Evolutionary conservation across 192 early-diverging fungal species (phyloP).

Genomic region (Gryganskiella cystojenkinii): DNA sequence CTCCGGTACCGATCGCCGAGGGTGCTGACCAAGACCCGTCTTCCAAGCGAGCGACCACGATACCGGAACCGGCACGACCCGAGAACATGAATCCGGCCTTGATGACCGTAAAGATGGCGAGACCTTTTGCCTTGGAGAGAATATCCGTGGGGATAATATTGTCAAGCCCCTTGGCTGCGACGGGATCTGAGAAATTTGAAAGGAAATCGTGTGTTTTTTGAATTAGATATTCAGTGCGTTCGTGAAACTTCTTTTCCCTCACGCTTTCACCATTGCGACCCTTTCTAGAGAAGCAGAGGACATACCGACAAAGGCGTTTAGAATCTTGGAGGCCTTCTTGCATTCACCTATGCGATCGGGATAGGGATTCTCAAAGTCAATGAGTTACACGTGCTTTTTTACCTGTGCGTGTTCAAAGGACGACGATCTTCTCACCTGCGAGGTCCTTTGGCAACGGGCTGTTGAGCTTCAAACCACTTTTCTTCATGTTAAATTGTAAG

Average conservation of each 20-base stretch:
- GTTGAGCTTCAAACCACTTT: slow-evolving; percentile 39
- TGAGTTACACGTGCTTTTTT: too few species aligned
- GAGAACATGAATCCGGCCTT: slow-evolving; percentile 96
- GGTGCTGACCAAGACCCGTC: slow-evolving; percentile 88
- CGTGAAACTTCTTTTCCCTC: not conserved
- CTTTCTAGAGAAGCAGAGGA: not conserved
- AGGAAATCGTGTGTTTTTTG: not conserved
- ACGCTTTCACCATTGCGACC: not conserved
- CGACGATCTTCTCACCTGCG: slow-evolving; percentile 17
- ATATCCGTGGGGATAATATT: slow-evolving; percentile 75
- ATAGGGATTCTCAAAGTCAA: not conserved
- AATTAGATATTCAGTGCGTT: too few species aligned
- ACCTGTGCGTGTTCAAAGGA: not conserved
- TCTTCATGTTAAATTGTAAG: slow-evolving; percentile 17
- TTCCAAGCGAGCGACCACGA: slow-evolving; percentile 85
- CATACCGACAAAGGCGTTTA: slow-evolving; percentile 64
- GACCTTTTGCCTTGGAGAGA: slow-evolving; percentile 82
- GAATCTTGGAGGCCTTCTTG: slow-evolving; percentile 61
- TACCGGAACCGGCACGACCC: slow-evolving; percentile 86
- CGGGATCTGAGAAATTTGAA: slow-evolving; percentile 19
- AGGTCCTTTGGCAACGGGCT: slow-evolving; percentile 48
- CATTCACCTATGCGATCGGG: slow-evolving; percentile 53
- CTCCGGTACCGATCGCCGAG: slow-evolving; percentile 84
- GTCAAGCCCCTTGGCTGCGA: slow-evolving; percentile 64
- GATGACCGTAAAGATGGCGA: slow-evolving; percentile 93